Evolutionary conservation across 106 monocot species (phyloP).

Genomic region (Allium cepa): DNA sequence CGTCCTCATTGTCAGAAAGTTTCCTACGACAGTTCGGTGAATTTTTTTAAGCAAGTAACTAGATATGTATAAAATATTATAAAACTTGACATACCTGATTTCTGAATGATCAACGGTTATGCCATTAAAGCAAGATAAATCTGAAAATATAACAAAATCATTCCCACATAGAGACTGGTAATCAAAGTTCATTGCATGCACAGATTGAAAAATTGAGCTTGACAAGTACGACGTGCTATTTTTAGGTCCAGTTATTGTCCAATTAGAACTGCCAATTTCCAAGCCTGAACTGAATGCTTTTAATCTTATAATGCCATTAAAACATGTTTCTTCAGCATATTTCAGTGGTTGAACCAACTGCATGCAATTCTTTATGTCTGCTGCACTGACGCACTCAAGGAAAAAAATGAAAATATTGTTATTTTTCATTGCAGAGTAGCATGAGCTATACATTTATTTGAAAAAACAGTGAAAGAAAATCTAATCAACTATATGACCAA

Average conservation of each 20-base stretch:
- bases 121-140: conserved; percentile 44
- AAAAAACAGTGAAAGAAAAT: too few relatives aligned
- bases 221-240: conserved; percentile 60
- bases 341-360: conserved; percentile 50
- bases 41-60: too few relatives aligned
- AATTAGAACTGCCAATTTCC: conserved; percentile 86
- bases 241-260: conserved; percentile 71
- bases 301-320: conserved; percentile 53
- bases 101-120: conserved; percentile 2
- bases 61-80: neutral
- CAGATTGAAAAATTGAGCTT: conserved; percentile 57
- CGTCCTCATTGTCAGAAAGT: conserved; percentile 20
- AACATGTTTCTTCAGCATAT: conserved; percentile 78
- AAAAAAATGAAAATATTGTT: too few relatives aligned
- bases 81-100: conserved; percentile 20
- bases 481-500: too few relatives aligned
- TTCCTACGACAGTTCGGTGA: too few relatives aligned
- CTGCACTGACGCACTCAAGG: conserved; percentile 45
- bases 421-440: too few relatives aligned
- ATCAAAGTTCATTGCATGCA: conserved; percentile 63
- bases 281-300: conserved; percentile 91
- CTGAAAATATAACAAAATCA: conserved; percentile 73
- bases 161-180: conserved; percentile 45
- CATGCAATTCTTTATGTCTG: conserved; percentile 65
- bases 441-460: too few relatives aligned